Conservation (phyloP, 139 green algal genomes). For the Coccomyxa sp. region DNA sequence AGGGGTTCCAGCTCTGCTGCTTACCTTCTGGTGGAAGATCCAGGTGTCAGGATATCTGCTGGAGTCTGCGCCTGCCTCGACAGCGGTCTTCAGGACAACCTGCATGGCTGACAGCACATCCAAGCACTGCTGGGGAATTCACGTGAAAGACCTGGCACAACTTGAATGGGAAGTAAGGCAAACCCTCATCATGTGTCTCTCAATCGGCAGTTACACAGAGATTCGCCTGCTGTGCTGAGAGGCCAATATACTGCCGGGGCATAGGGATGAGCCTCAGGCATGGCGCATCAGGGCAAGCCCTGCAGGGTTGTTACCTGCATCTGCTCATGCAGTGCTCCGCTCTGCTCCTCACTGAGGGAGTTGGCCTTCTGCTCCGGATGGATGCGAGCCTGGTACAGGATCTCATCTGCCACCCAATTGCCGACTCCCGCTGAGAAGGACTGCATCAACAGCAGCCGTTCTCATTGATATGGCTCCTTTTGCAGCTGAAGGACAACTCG, state of each 20-base stretch:
- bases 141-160: neutral
- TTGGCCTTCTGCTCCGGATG: constrained; percentile 68
- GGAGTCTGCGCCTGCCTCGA: constrained; percentile 52
- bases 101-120: constrained; percentile 34
- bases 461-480: neutral
- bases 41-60: constrained; percentile 58
- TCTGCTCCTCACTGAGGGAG: constrained; percentile 31
- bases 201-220: neutral
- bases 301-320: neutral
- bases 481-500: too few relatives aligned
- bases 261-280: neutral
- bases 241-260: neutral
- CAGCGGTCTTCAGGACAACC: constrained; percentile 51
- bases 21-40: constrained; percentile 77
- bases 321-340: constrained; percentile 7
- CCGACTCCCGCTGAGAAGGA: constrained; percentile 72
- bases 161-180: neutral
- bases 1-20: too few relatives aligned
- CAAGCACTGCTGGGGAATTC: neutral
- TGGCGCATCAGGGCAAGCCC: too few relatives aligned
- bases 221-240: neutral
- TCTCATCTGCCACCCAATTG: constrained; percentile 93
- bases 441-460: constrained; percentile 29
- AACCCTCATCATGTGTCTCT: neutral
- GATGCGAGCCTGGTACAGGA: constrained; percentile 45